A percentile compares a stretch with the other conserved stretches of the same genome.
Conservation (phyloP, 1,139 yeast genomes). For the Taphrina communis region DNA sequence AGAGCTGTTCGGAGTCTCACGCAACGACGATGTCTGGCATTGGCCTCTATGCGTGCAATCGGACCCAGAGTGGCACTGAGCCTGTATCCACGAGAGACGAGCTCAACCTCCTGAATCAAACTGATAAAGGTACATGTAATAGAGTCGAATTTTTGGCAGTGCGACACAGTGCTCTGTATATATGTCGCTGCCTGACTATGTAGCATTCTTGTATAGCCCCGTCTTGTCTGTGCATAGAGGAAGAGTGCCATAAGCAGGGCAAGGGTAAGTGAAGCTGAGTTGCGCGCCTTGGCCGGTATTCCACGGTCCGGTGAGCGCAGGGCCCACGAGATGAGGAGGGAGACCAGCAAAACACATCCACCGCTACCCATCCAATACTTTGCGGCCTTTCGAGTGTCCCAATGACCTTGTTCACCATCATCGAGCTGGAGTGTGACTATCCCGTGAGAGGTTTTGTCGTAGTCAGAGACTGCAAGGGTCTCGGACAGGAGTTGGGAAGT, state of each 20-base stretch:
- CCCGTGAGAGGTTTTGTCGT: conserved; percentile 42
- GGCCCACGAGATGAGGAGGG: conserved; percentile 50
- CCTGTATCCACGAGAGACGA: conserved; percentile 51
- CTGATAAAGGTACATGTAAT: conserved; percentile 50
- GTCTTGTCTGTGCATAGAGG: conserved; percentile 45
- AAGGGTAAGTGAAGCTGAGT: conserved; percentile 48
- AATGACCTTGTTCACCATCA: conserved; percentile 18
- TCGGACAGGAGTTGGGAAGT: conserved; percentile 56
- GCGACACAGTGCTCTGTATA: conserved; percentile 49
- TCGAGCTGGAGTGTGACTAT: conserved; percentile 16
- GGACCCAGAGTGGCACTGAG: conserved; percentile 43
- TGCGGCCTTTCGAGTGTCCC: conserved; percentile 37
- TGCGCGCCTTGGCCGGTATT: conserved; percentile 32
- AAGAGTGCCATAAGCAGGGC: conserved; percentile 43
- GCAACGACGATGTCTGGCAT: conserved; percentile 31
- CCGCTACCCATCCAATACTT: conserved; percentile 52
- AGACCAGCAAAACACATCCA: conserved; percentile 52
- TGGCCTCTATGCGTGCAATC: conserved; percentile 30
- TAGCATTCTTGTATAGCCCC: conserved; percentile 48
- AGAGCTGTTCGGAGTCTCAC: conserved; percentile 37
- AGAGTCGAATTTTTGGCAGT: conserved; percentile 51
- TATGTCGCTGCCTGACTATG: conserved; percentile 51
- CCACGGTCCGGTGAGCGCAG: conserved; percentile 40
- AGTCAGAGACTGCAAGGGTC: conserved; percentile 45
- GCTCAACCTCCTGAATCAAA: conserved; percentile 53